A percentile compares a stretch with the other conserved stretches of the same genome.
These are phyloP conservation scores for Dunaliella sp. DNA, from an alignment of 139 green algal species.

Conservation along the genomic window DNA sequence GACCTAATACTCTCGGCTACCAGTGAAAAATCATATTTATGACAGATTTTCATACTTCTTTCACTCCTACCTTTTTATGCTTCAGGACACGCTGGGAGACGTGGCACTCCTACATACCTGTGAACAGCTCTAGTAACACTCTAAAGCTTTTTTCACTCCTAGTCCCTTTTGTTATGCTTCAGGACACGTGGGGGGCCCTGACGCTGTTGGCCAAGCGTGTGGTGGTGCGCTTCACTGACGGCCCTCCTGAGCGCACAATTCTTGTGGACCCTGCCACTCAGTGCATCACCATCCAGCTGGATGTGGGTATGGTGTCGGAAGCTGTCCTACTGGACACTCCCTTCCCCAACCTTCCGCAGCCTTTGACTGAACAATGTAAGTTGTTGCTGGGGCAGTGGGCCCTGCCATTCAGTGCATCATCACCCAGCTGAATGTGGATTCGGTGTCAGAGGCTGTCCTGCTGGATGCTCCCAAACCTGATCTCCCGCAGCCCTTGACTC, in stretches of 20 bases:
- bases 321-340: neutral
- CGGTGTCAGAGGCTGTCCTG: neutral
- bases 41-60: neutral
- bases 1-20: too few species aligned
- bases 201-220: constrained; percentile 30
- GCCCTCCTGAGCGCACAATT: neutral
- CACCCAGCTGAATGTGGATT: neutral
- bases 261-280: constrained; percentile 5
- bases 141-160: neutral
- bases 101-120: neutral
- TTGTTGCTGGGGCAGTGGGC: neutral
- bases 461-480: neutral
- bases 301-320: neutral
- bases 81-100: neutral
- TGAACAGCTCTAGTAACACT: neutral
- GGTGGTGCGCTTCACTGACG: constrained; percentile 4
- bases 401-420: neutral
- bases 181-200: constrained; percentile 42
- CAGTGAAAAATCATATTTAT: too few species aligned
- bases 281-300: constrained; percentile 5
- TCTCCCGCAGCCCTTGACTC: too few species aligned
- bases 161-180: constrained; percentile 3
- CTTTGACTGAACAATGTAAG: neutral
- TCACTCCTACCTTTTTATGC: neutral
- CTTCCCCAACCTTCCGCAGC: neutral